Evolutionary conservation across 2,329 filamentous ascomycete genomes (phyloP), one percentile per base, ranked within the genome.

Genomic region (Daldinia sp.): DNA sequence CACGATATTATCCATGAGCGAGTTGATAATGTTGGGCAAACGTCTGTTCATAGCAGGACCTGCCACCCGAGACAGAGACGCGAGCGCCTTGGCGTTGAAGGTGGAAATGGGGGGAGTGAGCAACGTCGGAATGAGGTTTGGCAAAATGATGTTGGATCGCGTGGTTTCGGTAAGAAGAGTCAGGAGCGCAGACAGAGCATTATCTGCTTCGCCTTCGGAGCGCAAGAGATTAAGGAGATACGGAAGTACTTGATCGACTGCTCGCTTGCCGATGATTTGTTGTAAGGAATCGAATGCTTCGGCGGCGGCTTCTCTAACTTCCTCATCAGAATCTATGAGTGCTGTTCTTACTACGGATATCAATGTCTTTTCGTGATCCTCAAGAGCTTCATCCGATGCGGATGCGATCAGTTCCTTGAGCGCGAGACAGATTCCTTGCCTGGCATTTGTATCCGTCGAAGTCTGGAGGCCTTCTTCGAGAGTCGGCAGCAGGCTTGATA

Each of bases 241-340:
- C 60, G 97, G 97, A 70, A 99, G 86, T 26, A 99, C 96, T 78
- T 98, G 94, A 76, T 99, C 95, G 58, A 99, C 92, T 60, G 94
- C 94, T 76, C 89, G 92, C 86, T 98, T 98, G 83, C 96, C 96
- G 70, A 98, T 85, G 58, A 97, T 93, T 76, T 95, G 92, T 80
- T 99, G 96, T 65, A 99, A 82, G 37, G 94, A 93, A 80, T 99
- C 96, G 77, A 99, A 99, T 1, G 96, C 96, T 81, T 99, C 96
- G 23, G 97, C 96, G 28, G 97, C 96, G 65, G 96, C 93, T 80
- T 99, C 96, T 78, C 96, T 88, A 55, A 99, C 97, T 66, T 97
- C 93, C 69, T 89, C 89, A 77, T 98, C 92, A 10, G 90, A 90
- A 80, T 99, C 97, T 55, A 94, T 97, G 61, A 99, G 87, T 28